phyloP scores from a whole-genome alignment of 2,329 filamentous ascomycete species.

The Curvularia lunata region DNA sequence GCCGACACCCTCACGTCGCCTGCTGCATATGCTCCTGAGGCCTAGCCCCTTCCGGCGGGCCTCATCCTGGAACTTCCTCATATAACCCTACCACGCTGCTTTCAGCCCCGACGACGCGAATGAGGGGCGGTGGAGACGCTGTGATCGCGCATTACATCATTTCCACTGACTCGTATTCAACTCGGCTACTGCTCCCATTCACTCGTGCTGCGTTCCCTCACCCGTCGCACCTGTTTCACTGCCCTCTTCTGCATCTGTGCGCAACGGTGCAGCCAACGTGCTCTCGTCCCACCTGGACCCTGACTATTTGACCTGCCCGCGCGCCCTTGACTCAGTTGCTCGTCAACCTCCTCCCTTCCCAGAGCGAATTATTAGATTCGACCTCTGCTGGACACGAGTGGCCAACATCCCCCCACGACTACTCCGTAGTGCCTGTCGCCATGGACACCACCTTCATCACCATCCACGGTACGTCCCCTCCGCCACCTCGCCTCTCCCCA shows the following conservation, averaged over 20 bases:
- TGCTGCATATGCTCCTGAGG: not conserved
- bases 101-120: not conserved
- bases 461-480: conserved; percentile 72
- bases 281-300: conserved; percentile 31
- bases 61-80: conserved; percentile 1
- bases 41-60: conserved; percentile 12
- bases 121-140: conserved; percentile 3
- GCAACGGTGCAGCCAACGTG: conserved; percentile 24
- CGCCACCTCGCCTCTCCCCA: conserved; percentile 10
- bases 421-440: conserved; percentile 19
- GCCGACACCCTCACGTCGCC: conserved; percentile 2
- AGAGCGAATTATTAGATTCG: conserved; percentile 50
- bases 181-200: conserved; percentile 9
- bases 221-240: conserved; percentile 19
- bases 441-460: conserved; percentile 88
- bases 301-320: conserved; percentile 28
- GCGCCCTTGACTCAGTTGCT: conserved; percentile 17
- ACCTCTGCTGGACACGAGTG: conserved; percentile 33
- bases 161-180: conserved; percentile 10
- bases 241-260: conserved; percentile 24
- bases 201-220: conserved; percentile 21
- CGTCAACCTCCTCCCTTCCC: conserved; percentile 26
- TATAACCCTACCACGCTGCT: conserved; percentile 1
- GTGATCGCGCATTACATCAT: conserved; percentile 15
- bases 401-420: conserved; percentile 16